Conservation (phyloP, 331 rosid species). For the Phaseolus coccineus region DNA sequence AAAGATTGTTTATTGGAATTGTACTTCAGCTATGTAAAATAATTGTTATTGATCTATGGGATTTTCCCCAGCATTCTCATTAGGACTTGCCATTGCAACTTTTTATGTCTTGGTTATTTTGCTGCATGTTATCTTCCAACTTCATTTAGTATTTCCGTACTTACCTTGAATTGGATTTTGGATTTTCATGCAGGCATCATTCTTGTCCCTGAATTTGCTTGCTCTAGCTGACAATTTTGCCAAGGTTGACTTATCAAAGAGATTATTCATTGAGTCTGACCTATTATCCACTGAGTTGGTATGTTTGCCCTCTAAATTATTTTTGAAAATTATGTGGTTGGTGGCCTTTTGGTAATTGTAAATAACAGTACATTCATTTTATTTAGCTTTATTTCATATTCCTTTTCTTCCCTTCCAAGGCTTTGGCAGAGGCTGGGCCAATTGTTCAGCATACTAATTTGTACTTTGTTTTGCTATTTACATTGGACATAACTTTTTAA, state of each 20-base stretch:
- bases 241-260: conserved; percentile 70
- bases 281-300: conserved; percentile 77
- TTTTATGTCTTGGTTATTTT: conserved; percentile 12
- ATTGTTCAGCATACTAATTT: background rate
- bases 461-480: background rate
- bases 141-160: conserved; percentile 30
- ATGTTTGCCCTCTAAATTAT: conserved; percentile 48
- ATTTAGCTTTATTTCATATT: conserved; percentile 12
- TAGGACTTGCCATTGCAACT: background rate
- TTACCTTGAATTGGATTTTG: conserved; percentile 18
- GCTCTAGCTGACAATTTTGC: conserved; percentile 73
- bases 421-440: background rate
- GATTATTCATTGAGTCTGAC: conserved; percentile 81
- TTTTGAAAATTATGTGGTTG: conserved; percentile 18
- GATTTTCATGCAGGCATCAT: conserved; percentile 64
- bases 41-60: background rate
- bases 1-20: conserved; percentile 10
- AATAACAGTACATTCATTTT: background rate
- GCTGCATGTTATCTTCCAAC: conserved; percentile 20
- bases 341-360: conserved; percentile 6
- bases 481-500: background rate
- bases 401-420: background rate
- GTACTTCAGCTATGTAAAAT: conserved; percentile 2
- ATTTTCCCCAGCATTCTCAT: conserved; percentile 28
- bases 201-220: conserved; percentile 80